A percentile compares a stretch with the other conserved stretches of the same genome.
phyloP scores from a whole-genome alignment of 2,329 filamentous ascomycete genomes.

The Sporothrix phasma region DNA sequence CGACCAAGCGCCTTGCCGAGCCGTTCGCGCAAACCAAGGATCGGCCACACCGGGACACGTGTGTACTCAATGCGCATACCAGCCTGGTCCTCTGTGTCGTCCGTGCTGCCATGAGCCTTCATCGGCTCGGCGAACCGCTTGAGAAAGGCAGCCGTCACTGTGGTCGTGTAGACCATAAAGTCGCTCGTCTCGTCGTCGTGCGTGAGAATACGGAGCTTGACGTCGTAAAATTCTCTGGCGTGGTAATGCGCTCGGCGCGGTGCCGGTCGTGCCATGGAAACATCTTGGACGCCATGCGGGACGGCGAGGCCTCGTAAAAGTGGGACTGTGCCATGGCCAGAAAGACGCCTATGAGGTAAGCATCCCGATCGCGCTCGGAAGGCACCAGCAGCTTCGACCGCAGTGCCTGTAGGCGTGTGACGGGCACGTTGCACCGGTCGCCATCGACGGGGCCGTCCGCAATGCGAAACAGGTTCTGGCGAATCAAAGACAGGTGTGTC shows the following conservation, averaged over 20 bases:
- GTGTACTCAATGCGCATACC: conserved; percentile 39
- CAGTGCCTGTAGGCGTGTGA: conserved; percentile 37
- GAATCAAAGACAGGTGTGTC: conserved; percentile 35
- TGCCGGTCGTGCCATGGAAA: conserved; percentile 17
- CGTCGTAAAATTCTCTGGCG: conserved; percentile 32
- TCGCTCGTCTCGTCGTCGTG: conserved; percentile 39
- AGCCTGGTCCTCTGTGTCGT: conserved; percentile 3
- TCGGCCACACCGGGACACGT: conserved; percentile 44
- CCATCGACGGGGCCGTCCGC: conserved; percentile 30
- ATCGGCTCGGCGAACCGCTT: conserved; percentile 40
- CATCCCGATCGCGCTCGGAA: conserved; percentile 39
- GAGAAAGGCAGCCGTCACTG: conserved; percentile 39
- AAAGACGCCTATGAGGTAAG: conserved; percentile 42
- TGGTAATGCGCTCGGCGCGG: not conserved
- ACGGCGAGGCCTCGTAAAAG: conserved; percentile 32
- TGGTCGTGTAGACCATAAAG: conserved; percentile 45
- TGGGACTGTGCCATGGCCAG: conserved; percentile 48
- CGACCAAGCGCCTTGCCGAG: conserved; percentile 43
- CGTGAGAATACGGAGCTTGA: conserved; percentile 41
- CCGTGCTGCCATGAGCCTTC: conserved; percentile 23
- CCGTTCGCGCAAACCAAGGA: conserved; percentile 45
- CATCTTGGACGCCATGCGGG: conserved; percentile 21
- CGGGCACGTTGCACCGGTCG: conserved; percentile 34
- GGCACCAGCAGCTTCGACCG: conserved; percentile 40
- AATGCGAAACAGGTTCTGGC: conserved; percentile 39